These are phyloP conservation scores for Drechmeria coniospora DNA, from an alignment of 2,329 filamentous ascomycete genomes.

Conservation along the genomic window DNA sequence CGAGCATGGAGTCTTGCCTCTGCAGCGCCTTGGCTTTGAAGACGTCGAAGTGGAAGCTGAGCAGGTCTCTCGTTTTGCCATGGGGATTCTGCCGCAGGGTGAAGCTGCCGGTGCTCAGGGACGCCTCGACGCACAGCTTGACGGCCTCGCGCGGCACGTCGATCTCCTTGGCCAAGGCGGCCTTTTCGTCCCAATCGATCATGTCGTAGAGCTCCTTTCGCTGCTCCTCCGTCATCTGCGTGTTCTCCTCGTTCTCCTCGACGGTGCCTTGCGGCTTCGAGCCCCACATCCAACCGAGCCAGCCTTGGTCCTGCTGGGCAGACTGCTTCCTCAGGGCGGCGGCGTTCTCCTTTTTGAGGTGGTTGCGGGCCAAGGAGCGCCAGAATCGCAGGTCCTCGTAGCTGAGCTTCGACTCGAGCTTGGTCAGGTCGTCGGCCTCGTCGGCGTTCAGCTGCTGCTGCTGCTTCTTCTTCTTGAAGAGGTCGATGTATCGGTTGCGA, in stretches of 20 bases:
- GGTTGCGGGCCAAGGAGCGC: slow-evolving; percentile 84
- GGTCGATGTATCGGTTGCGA: slow-evolving; percentile 70
- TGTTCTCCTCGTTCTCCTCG: slow-evolving; percentile 51
- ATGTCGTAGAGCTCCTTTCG: slow-evolving; percentile 92
- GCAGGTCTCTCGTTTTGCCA: slow-evolving; percentile 55
- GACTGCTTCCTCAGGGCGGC: slow-evolving; percentile 58
- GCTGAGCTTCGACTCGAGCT: slow-evolving; percentile 70
- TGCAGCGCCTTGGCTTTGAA: slow-evolving; percentile 85
- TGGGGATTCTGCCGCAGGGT: slow-evolving; percentile 63
- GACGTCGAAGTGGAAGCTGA: slow-evolving; percentile 85
- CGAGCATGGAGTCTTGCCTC: slow-evolving; percentile 77
- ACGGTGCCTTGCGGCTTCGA: slow-evolving; percentile 48
- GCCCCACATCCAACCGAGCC: slow-evolving; percentile 88
- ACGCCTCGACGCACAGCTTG: slow-evolving; percentile 84
- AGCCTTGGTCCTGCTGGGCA: slow-evolving; percentile 57
- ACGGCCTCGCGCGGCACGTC: slow-evolving; percentile 83
- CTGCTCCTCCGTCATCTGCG: slow-evolving; percentile 86
- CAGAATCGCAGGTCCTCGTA: slow-evolving; percentile 98
- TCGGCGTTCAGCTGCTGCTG: slow-evolving; percentile 53
- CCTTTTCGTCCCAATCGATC: slow-evolving; percentile 97
- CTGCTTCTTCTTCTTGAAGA: slow-evolving; percentile 90
- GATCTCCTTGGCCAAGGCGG: slow-evolving; percentile 71
- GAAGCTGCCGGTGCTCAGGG: slow-evolving; percentile 90
- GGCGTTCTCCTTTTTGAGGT: slow-evolving; percentile 88
- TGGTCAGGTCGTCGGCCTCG: slow-evolving; percentile 57